phyloP scores from a whole-genome alignment of 2,329 filamentous ascomycete genomes.

The Hymenotorrendiella dingleyae region DNA sequence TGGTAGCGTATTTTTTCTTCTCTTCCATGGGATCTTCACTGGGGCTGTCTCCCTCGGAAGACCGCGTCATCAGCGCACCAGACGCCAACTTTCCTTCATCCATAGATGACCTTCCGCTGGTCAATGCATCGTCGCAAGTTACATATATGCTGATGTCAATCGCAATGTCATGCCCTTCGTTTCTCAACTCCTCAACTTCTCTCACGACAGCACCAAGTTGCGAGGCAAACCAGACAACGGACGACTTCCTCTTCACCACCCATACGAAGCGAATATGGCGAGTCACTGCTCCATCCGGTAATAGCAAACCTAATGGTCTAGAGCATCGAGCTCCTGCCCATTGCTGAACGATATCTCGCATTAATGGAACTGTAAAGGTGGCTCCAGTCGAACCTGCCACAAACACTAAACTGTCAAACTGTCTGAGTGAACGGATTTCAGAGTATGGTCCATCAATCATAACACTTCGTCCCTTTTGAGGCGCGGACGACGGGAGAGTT shows the following conservation, averaged over 20 bases:
- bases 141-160: constrained; percentile 31
- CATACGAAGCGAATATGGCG: constrained; percentile 49
- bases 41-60: too few species aligned
- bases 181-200: constrained; percentile 37
- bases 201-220: constrained; percentile 41
- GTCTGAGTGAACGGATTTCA: constrained; percentile 42
- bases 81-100: constrained; percentile 5
- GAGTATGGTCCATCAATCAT: constrained; percentile 51
- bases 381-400: constrained; percentile 55
- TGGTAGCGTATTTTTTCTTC: constrained; percentile 19
- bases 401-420: constrained; percentile 56
- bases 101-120: constrained; percentile 16
- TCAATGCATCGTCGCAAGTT: constrained; percentile 28
- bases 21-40: constrained; percentile 5
- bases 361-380: constrained; percentile 87
- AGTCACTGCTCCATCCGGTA: constrained; percentile 34
- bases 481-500: constrained; percentile 18
- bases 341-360: constrained; percentile 56
- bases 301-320: constrained; percentile 5
- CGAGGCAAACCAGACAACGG: constrained; percentile 46
- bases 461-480: constrained; percentile 31
- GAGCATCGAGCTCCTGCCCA: constrained; percentile 34
- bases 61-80: too few species aligned
- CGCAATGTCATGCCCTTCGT: constrained; percentile 24
- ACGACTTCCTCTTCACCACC: constrained; percentile 49